Conservation (phyloP, 306 rosid genomes). For the Cicer cuneatum region DNA sequence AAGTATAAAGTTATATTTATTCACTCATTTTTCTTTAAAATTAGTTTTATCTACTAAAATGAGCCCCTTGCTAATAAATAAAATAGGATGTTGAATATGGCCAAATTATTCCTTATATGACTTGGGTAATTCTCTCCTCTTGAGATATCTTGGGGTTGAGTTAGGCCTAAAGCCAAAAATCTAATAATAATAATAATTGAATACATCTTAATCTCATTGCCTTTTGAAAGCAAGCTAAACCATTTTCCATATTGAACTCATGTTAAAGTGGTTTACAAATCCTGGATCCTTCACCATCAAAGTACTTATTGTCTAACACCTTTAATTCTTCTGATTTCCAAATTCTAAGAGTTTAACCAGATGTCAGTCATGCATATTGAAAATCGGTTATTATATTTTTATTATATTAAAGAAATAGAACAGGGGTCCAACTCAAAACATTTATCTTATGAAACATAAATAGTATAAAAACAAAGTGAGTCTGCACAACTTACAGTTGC, state of each 20-base stretch:
- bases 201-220: not conserved
- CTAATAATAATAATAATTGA: no score
- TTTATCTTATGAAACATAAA: not conserved
- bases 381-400: not conserved
- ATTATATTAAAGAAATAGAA: slow-evolving; percentile 13
- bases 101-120: no score
- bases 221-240: not conserved
- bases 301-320: not conserved
- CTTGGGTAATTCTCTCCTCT: no score
- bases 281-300: not conserved
- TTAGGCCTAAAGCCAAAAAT: no score
- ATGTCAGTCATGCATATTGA: not conserved
- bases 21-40: slow-evolving; percentile 16
- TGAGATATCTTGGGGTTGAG: no score
- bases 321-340: not conserved
- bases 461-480: not conserved
- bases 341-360: slow-evolving; percentile 4
- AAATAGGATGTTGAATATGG: not conserved
- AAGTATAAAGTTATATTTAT: not conserved
- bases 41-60: not conserved
- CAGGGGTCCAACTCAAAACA: not conserved
- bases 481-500: slow-evolving; percentile 64
- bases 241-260: slow-evolving; percentile 7
- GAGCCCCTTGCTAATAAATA: not conserved
- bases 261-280: slow-evolving; percentile 11